These are phyloP conservation scores for Phytophthora europaea DNA, from an alignment of 352 stramenopile species.

Conservation along the genomic window DNA sequence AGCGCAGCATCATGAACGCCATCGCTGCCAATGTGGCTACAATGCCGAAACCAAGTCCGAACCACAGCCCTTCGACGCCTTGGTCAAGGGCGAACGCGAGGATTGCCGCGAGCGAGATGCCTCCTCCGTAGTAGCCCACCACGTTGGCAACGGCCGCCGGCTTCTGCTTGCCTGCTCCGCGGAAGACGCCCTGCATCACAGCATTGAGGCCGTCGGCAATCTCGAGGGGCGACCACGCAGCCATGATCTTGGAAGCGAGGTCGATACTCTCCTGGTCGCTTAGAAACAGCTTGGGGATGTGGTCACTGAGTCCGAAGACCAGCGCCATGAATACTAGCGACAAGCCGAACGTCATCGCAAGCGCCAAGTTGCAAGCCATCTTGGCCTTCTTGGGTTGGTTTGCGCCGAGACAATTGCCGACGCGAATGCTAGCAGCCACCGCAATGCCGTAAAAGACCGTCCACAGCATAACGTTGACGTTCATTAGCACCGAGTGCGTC, in stretches of 20 bases:
- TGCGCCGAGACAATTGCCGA: slow-evolving; percentile 61
- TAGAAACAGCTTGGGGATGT: slow-evolving; percentile 51
- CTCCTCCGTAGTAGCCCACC: slow-evolving; percentile 74
- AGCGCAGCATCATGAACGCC: slow-evolving; percentile 37
- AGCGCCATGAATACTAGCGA: slow-evolving; percentile 31
- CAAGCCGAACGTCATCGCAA: slow-evolving; percentile 40
- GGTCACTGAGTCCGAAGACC: slow-evolving; percentile 30
- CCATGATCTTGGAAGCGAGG: slow-evolving; percentile 49
- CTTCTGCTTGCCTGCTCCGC: slow-evolving; percentile 62
- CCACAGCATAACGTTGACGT: slow-evolving; percentile 62
- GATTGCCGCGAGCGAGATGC: slow-evolving; percentile 66
- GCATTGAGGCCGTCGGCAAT: slow-evolving; percentile 58
- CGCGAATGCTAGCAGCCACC: slow-evolving; percentile 62
- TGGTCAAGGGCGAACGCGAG: slow-evolving; percentile 55
- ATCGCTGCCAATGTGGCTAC: slow-evolving; percentile 29
- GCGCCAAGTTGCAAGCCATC: slow-evolving; percentile 41
- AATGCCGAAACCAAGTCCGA: slow-evolving; percentile 55
- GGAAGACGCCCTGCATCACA: slow-evolving; percentile 71
- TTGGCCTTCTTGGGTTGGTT: slow-evolving; percentile 47
- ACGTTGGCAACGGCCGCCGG: slow-evolving; percentile 60
- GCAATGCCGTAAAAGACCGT: slow-evolving; percentile 65
- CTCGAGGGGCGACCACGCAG: slow-evolving; percentile 49
- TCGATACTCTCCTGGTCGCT: slow-evolving; percentile 40
- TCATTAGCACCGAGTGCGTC: slow-evolving; percentile 64
- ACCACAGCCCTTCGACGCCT: slow-evolving; percentile 64